Evolutionary conservation across 176 grass and related monocot genomes (phyloP).

Genomic region (Thinopyrum elongatum): DNA sequence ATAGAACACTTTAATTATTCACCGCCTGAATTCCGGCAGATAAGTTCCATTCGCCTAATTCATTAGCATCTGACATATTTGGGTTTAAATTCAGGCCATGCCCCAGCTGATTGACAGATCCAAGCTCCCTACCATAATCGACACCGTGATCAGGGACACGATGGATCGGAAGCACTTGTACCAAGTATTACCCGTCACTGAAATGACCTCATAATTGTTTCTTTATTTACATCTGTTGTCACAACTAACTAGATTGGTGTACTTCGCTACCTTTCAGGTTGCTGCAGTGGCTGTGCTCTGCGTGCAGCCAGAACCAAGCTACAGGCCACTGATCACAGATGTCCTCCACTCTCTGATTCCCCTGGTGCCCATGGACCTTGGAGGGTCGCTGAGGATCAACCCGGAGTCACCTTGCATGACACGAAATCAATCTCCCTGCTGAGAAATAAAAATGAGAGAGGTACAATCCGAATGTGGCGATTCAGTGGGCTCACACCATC

Average conservation of each 20-base stretch:
- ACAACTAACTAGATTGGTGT: background rate
- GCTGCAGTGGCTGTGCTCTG: constrained; percentile 90
- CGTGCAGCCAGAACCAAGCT: constrained; percentile 93
- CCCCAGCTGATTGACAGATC: constrained; percentile 97
- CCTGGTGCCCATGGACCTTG: constrained; percentile 82
- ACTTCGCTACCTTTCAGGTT: constrained; percentile 49
- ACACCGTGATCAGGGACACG: constrained; percentile 80
- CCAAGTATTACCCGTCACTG: constrained; percentile 48
- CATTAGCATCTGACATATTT: constrained; percentile 31
- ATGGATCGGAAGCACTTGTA: constrained; percentile 98
- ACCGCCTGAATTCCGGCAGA: background rate
- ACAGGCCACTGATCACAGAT: constrained; percentile 89
- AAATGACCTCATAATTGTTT: background rate
- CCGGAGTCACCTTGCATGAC: constrained; percentile 25
- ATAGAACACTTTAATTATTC: background rate
- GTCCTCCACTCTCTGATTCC: constrained; percentile 94
- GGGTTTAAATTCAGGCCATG: constrained; percentile 70
- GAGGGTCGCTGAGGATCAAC: constrained; percentile 61
- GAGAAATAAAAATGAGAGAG: constrained; percentile 15
- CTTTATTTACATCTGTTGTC: background rate
- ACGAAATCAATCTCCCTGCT: constrained; percentile 18
- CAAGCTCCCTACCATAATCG: constrained; percentile 90
- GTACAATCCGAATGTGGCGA: background rate
- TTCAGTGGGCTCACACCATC: background rate
- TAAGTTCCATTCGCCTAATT: background rate